These are phyloP conservation scores for Globisporangium acanthophoron DNA, from an alignment of 352 stramenopile genomes.

Conservation along the genomic window DNA sequence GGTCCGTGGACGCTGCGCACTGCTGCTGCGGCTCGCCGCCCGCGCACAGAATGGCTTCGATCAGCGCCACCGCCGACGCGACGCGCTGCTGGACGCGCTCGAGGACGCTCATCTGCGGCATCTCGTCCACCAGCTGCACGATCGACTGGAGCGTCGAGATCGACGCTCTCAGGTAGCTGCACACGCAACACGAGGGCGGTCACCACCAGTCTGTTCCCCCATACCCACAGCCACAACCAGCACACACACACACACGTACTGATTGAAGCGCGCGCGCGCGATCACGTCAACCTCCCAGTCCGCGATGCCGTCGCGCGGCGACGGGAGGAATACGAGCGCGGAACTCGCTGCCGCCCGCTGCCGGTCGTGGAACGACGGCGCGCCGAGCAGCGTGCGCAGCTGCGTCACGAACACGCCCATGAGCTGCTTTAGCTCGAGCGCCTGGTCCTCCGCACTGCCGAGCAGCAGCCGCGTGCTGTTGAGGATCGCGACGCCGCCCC, in stretches of 20 bases:
- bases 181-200: neutral
- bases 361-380: constrained; percentile 45
- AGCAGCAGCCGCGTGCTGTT: constrained; percentile 21
- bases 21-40: constrained; percentile 1
- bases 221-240: neutral
- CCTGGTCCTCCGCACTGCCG: neutral
- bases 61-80: constrained; percentile 30
- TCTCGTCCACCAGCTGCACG: constrained; percentile 55
- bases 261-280: constrained; percentile 34
- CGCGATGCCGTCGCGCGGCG: constrained; percentile 39
- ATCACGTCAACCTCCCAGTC: constrained; percentile 74
- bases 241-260: constrained; percentile 16
- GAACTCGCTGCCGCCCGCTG: constrained; percentile 20
- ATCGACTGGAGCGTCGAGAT: constrained; percentile 73
- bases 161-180: constrained; percentile 44
- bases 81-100: constrained; percentile 58
- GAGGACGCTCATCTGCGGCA: constrained; percentile 71
- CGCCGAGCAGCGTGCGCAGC: constrained; percentile 52
- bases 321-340: constrained; percentile 41
- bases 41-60: constrained; percentile 51
- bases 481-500: constrained; percentile 57
- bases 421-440: constrained; percentile 35
- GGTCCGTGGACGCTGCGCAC: constrained; percentile 11
- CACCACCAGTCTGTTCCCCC: neutral
- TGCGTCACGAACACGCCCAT: constrained; percentile 68